Evolutionary conservation across 805 yeast genomes (phyloP), one percentile per base, ranked within the genome.

Genomic region (Candida mattraensis): DNA sequence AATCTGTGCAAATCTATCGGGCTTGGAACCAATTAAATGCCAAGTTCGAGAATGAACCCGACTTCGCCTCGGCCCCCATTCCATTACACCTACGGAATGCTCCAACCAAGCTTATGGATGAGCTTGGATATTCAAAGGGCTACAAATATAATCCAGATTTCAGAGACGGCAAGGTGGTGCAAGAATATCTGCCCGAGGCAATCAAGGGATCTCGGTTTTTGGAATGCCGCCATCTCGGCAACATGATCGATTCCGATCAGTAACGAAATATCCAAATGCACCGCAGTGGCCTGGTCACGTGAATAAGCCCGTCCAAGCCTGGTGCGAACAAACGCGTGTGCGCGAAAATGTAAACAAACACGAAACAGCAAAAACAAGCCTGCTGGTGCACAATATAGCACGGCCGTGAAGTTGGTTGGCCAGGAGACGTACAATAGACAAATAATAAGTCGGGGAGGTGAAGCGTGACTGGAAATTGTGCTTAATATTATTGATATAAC

Each of bases 41-140:
- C 1, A 65, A 76, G 43, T 54, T 89, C 19, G 66, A 66, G 17
- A 72, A 70, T 16, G 75, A 74, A n/a, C 83, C 84, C 2, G 73
- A 68, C 8, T 65, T 74, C 33, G 76, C 78, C 12, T 72, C 77
- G 24, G 76, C 86, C 4, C 75, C 81, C 2, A 78, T 83, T 1
- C 95, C 94, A 0, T 48, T 82, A 51, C 98, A 93, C 60, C 66
- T 93, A 23, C 72, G 98, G 46, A 94, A 93, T 58, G 98, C 99
- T 0, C 99, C 99, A 3, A 94, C 99, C 0, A 71, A 69, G 49
- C 67, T 93, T 30, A 93, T 93, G 99, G 73, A 78, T 38, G 95
- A 87, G 33, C 53, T 88, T 41, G 98, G 95, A 0, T 91, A 89
- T 56, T 83, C 85, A 12, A 75, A 81, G 35, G 81, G 79, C 11